Conservation (phyloP, 1,139 yeast species). For the Yamadazyma pseudoaaseri region DNA sequence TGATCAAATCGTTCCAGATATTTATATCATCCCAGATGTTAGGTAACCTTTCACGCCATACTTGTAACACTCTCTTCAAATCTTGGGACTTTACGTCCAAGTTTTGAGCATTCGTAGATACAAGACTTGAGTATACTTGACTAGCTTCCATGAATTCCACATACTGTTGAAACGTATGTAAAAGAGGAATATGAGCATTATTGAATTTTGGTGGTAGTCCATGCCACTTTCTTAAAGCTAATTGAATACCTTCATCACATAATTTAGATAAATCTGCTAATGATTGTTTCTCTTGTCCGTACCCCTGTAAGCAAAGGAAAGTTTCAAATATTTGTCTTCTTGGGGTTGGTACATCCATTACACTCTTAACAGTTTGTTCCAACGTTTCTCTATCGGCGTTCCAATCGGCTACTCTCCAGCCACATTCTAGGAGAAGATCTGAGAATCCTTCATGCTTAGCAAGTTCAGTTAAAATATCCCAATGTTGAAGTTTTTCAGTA, state of each 20-base stretch:
- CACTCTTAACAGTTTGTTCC: conserved; percentile 91
- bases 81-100: conserved; percentile 92
- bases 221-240: conserved; percentile 91
- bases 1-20: conserved; percentile 95
- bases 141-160: conserved; percentile 98
- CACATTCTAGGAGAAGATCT: conserved; percentile 91
- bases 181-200: conserved; percentile 82
- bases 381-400: conserved; percentile 90
- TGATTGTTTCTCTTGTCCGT: conserved; percentile 85
- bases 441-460: conserved; percentile 98
- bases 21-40: conserved; percentile 97
- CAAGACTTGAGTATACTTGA: conserved; percentile 86
- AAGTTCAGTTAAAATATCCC: conserved; percentile 95
- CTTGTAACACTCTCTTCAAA: conserved; percentile 87
- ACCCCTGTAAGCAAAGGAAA: conserved; percentile 87
- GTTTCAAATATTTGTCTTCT: conserved; percentile 95
- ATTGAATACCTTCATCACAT: conserved; percentile 95
- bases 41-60: conserved; percentile 97
- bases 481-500: conserved; percentile 95
- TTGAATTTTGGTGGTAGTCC: conserved; percentile 79
- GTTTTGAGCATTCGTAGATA: conserved; percentile 88
- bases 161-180: conserved; percentile 95
- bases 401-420: conserved; percentile 99
- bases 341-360: conserved; percentile 98
- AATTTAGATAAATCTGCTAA: conserved; percentile 76